A percentile compares a stretch with the other conserved stretches of the same genome.
Conservation (phyloP, 2,329 filamentous ascomycete species). For the Malbranchea cinnamomea region DNA sequence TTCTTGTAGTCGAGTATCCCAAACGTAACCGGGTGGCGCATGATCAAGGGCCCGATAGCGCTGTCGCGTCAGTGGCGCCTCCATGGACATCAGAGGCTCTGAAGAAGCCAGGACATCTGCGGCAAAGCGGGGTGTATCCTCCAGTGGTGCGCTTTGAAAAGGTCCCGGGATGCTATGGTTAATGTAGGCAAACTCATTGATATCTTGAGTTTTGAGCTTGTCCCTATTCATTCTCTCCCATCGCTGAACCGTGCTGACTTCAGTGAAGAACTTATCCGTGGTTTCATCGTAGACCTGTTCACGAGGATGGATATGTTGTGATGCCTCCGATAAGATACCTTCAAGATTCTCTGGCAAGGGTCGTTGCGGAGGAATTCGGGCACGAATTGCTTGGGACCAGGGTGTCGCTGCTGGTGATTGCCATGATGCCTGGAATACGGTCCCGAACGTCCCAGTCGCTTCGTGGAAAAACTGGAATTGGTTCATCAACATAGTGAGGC, state of each 20-base stretch:
- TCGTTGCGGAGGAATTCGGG: background rate
- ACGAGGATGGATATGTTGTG: slow-evolving; percentile 10
- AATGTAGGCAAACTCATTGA: slow-evolving; percentile 20
- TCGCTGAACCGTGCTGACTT: slow-evolving; percentile 19
- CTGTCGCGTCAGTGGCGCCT: slow-evolving; percentile 9
- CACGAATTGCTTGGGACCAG: too few relatives aligned
- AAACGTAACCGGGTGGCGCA: background rate
- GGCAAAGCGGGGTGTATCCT: slow-evolving; percentile 21
- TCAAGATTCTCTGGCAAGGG: slow-evolving; percentile 13
- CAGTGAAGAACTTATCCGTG: slow-evolving; percentile 15
- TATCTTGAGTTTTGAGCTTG: slow-evolving; percentile 14
- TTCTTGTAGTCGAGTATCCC: too few relatives aligned
- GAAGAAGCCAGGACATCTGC: slow-evolving; percentile 11
- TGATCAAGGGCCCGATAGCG: slow-evolving; percentile 2
- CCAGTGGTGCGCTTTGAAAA: slow-evolving; percentile 19
- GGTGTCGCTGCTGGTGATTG: too few relatives aligned
- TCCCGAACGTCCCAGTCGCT: slow-evolving; percentile 32
- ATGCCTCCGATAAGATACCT: slow-evolving; percentile 14
- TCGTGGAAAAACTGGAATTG: slow-evolving; percentile 25
- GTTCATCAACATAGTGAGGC: slow-evolving; percentile 21
- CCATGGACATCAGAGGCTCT: slow-evolving; percentile 5
- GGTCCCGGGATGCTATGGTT: slow-evolving; percentile 20
- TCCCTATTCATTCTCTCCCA: slow-evolving; percentile 24
- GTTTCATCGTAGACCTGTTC: slow-evolving; percentile 14
- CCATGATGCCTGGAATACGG: slow-evolving; percentile 8